A percentile compares a stretch with the other conserved stretches of the same genome.
phyloP scores from a whole-genome alignment of 2,329 filamentous ascomycete species.

The Dactylonectria estremocensis region DNA sequence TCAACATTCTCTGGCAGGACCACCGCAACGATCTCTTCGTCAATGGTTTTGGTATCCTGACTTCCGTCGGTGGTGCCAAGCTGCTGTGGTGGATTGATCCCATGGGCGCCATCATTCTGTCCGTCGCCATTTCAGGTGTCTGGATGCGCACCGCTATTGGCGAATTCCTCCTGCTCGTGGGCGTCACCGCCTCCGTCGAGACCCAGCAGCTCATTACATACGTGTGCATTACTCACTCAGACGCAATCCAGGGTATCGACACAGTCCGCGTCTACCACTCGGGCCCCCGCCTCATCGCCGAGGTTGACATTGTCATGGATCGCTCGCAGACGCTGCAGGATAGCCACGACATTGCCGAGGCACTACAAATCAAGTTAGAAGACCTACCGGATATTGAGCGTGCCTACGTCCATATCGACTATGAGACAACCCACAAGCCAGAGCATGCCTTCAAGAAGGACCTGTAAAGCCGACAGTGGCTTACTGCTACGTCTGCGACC shows the following conservation, averaged over 20 bases:
- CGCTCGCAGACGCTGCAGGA: conserved; percentile 78
- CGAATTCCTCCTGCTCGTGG: conserved; percentile 93
- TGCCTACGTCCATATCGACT: conserved; percentile 97
- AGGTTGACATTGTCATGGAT: conserved; percentile 97
- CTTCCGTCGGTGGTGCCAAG: conserved; percentile 91
- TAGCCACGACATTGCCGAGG: conserved; percentile 95
- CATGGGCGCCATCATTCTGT: conserved; percentile 88
- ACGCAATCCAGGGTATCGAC: conserved; percentile 87
- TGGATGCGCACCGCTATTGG: conserved; percentile 90
- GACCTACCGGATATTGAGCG: conserved; percentile 92
- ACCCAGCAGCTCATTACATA: conserved; percentile 97
- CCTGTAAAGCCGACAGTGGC: conserved; percentile 54
- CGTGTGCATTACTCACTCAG: conserved; percentile 88
- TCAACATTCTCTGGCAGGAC: conserved; percentile 95
- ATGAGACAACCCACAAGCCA: conserved; percentile 95
- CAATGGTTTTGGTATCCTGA: conserved; percentile 93
- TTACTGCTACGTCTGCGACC: conserved; percentile 22
- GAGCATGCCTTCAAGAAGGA: conserved; percentile 81
- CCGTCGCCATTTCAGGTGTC: conserved; percentile 80
- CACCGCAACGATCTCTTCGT: conserved; percentile 98
- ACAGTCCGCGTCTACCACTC: conserved; percentile 96
- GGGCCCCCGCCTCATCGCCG: conserved; percentile 89
- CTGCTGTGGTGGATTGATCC: conserved; percentile 96
- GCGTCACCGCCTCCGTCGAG: conserved; percentile 87
- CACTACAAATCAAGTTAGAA: conserved; percentile 94